Conservation (phyloP, 352 stramenopile species). For the Pythium oligandrum region DNA sequence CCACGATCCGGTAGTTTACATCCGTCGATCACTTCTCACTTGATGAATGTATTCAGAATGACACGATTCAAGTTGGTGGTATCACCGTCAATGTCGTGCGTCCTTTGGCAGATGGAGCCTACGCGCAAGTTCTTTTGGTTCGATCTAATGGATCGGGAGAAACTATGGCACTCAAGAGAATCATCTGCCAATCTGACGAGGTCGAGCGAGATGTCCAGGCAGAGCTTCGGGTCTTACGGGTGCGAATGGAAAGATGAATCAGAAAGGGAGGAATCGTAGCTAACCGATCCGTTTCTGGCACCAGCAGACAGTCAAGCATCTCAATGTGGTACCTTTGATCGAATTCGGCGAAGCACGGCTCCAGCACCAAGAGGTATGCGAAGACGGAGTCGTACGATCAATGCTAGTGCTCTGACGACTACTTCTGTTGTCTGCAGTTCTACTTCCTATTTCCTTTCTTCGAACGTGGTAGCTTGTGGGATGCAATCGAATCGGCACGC, state of each 20-base stretch:
- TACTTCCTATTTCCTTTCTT: conserved; percentile 86
- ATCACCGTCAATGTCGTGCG: conserved; percentile 67
- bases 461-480: conserved; percentile 76
- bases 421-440: conserved; percentile 29
- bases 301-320: conserved; percentile 43
- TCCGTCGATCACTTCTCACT: no score
- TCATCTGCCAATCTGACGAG: conserved; percentile 80
- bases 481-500: conserved; percentile 55
- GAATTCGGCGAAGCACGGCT: conserved; percentile 70
- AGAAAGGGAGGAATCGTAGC: no score
- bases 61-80: conserved; percentile 72
- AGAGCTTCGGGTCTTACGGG: conserved; percentile 70
- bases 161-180: conserved; percentile 77
- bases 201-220: conserved; percentile 71
- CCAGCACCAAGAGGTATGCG: conserved; percentile 61
- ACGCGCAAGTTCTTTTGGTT: conserved; percentile 80
- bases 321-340: conserved; percentile 77
- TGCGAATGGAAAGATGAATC: conserved; percentile 17
- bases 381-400: no score
- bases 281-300: not conserved
- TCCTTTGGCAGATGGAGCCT: conserved; percentile 66
- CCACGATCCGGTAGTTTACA: no score
- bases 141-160: conserved; percentile 59
- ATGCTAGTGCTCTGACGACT: not conserved
- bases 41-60: conserved; percentile 25